phyloP scores from a whole-genome alignment of 192 early-diverging fungal species.

The Geranomyces michiganensis region DNA sequence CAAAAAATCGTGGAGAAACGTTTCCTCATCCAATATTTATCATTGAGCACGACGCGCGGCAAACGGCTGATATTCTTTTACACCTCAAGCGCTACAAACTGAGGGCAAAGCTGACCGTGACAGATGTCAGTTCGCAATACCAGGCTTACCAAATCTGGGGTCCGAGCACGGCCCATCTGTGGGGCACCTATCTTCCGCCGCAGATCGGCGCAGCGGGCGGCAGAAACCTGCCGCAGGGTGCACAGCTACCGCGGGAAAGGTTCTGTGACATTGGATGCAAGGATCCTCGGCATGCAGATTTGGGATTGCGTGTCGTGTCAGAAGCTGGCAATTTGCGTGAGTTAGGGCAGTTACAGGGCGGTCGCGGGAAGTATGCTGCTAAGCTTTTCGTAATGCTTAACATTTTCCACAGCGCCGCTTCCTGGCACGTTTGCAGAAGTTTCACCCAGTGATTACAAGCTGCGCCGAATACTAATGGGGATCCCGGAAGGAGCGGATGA shows the following conservation, averaged over 20 bases:
- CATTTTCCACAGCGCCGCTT: constrained; percentile 31
- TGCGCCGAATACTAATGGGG: constrained; percentile 81
- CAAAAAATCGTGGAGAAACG: constrained; percentile 57
- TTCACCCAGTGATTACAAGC: constrained; percentile 62
- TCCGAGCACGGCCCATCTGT: constrained; percentile 44
- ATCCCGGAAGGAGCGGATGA: constrained; percentile 89
- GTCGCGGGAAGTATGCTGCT: too few relatives aligned
- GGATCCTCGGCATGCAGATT: constrained; percentile 58
- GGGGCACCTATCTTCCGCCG: constrained; percentile 19
- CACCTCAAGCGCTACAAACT: constrained; percentile 80
- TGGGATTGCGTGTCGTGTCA: constrained; percentile 65
- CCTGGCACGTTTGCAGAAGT: constrained; percentile 59
- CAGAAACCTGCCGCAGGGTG: constrained; percentile 28
- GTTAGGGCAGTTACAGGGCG: constrained; percentile 7
- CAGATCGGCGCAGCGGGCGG: background rate
- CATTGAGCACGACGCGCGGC: constrained; percentile 74
- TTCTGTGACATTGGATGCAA: constrained; percentile 38
- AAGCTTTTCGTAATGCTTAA: too few relatives aligned
- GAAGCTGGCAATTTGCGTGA: constrained; percentile 17
- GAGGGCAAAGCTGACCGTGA: constrained; percentile 73
- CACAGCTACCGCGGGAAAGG: constrained; percentile 35
- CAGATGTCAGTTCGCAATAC: constrained; percentile 66
- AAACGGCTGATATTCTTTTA: constrained; percentile 51
- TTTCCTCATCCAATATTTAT: constrained; percentile 73
- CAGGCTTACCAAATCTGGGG: constrained; percentile 80